Percentiles rank a stretch among this genome's conserved stretches.
Evolutionary conservation across 1,284 basidiomycete species (phyloP).

Genomic region (Melanopsichium pennsylvanicum): DNA sequence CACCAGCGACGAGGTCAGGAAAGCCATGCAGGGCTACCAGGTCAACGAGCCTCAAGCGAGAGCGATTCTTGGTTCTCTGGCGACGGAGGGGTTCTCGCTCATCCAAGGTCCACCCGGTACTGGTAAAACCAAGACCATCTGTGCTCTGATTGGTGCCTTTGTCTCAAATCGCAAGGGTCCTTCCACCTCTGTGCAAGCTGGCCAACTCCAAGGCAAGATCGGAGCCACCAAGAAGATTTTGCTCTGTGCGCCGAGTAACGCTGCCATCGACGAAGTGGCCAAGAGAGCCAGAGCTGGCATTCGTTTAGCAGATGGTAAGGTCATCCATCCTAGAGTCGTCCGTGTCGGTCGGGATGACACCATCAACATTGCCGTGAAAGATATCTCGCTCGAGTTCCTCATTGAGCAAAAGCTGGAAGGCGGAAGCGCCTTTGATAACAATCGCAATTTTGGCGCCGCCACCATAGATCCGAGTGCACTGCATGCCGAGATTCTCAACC

Average conservation of each 20-base stretch:
- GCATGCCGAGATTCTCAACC: constrained; percentile 37
- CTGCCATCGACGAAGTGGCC: constrained; percentile 96
- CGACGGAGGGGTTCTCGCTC: constrained; percentile 81
- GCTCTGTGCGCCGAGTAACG: constrained; percentile 96
- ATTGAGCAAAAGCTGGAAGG: constrained; percentile 46
- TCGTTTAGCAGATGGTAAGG: constrained; percentile 71
- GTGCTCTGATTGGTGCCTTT: constrained; percentile 87
- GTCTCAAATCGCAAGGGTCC: constrained; percentile 69
- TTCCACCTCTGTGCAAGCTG: constrained; percentile 32
- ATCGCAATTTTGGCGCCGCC: constrained; percentile 14
- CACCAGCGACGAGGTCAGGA: constrained; percentile 69
- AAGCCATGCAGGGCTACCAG: constrained; percentile 75
- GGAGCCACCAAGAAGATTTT: constrained; percentile 75
- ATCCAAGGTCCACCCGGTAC: constrained; percentile 99
- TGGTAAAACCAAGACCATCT: constrained; percentile 98
- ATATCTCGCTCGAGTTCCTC: constrained; percentile 78
- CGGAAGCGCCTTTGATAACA: constrained; percentile 14
- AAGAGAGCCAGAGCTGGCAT: constrained; percentile 83
- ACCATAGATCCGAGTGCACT: constrained; percentile 32
- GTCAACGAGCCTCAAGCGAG: constrained; percentile 94
- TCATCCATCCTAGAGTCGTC: constrained; percentile 79
- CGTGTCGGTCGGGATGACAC: constrained; percentile 83
- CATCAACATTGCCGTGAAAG: constrained; percentile 83
- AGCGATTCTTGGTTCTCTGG: constrained; percentile 82
- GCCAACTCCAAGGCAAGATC: constrained; percentile 22